These are phyloP conservation scores for Mycena alexandri DNA, from an alignment of 768 basidiomycete genomes.

Conservation along the genomic window DNA sequence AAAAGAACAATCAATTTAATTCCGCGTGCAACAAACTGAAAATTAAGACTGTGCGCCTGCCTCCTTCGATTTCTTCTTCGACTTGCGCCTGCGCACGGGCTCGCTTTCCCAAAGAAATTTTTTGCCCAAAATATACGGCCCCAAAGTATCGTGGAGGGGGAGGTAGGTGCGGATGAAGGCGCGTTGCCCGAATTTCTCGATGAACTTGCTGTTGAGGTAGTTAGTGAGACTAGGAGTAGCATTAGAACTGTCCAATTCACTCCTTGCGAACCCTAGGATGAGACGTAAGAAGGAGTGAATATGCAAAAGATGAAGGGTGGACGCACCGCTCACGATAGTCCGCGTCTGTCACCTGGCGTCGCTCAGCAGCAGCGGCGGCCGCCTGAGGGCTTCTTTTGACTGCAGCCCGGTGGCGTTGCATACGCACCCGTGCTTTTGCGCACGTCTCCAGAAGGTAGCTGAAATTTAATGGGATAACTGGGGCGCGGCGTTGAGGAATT, in stretches of 20 bases:
- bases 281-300: too few species aligned
- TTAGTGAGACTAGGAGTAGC: too few species aligned
- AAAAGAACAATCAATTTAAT: too few species aligned
- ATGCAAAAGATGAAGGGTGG: too few species aligned
- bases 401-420: neutral
- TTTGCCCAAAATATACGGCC: neutral
- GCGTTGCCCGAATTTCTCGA: neutral
- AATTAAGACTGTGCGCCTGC: too few species aligned
- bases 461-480: too few species aligned
- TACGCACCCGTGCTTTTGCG: conserved; percentile 3
- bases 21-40: too few species aligned
- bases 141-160: neutral
- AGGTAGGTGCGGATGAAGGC: neutral
- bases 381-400: neutral
- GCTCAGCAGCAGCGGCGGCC: neutral
- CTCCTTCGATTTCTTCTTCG: neutral
- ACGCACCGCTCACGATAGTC: conserved; percentile 9
- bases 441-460: neutral
- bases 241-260: too few species aligned
- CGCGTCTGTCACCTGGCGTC: neutral
- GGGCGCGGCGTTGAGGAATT: too few species aligned
- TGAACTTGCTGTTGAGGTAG: conserved; percentile 11
- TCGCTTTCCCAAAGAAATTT: neutral
- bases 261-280: too few species aligned
- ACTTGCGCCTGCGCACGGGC: neutral